A percentile compares a stretch with the other conserved stretches of the same genome.
phyloP scores from a whole-genome alignment of 202 grass and related monocot species.

The Saccharum hybrid region DNA sequence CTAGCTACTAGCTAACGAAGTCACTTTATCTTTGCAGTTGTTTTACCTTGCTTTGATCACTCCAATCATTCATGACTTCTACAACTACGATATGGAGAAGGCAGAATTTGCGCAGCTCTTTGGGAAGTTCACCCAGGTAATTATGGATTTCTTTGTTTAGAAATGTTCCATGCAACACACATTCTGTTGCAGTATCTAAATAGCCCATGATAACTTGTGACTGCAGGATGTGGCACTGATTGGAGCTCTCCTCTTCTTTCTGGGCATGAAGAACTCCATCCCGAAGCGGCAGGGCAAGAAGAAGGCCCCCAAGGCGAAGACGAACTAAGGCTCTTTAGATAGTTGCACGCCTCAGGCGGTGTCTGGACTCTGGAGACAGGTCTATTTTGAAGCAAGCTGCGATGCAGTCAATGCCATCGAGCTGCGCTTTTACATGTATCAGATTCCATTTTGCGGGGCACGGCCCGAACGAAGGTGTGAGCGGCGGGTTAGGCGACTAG shows the following conservation, averaged over 20 bases:
- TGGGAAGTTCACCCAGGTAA: constrained; percentile 78
- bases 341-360: constrained; percentile 18
- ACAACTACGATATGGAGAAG: constrained; percentile 84
- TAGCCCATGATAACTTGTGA: not conserved
- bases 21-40: constrained; percentile 48
- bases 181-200: not conserved
- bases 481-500: constrained; percentile 59
- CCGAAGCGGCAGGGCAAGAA: constrained; percentile 78
- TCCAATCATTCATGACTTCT: constrained; percentile 83
- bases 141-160: not conserved
- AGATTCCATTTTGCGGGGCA: constrained; percentile 57
- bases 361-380: constrained; percentile 25
- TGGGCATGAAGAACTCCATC: constrained; percentile 96
- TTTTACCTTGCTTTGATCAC: constrained; percentile 76
- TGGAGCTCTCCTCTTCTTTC: constrained; percentile 85
- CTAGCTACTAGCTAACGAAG: not conserved
- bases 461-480: constrained; percentile 56
- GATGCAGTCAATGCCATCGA: constrained; percentile 34
- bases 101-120: constrained; percentile 82
- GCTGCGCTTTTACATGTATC: constrained; percentile 42
- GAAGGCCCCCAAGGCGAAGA: constrained; percentile 84
- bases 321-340: constrained; percentile 61
- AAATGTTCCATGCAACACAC: not conserved
- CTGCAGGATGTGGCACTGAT: constrained; percentile 78
- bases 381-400: constrained; percentile 49